Percentiles rank a stretch among this genome's conserved stretches.
Conservation (phyloP, 2,329 filamentous ascomycete species). For the Paecilomyces dactylethromorphus region DNA sequence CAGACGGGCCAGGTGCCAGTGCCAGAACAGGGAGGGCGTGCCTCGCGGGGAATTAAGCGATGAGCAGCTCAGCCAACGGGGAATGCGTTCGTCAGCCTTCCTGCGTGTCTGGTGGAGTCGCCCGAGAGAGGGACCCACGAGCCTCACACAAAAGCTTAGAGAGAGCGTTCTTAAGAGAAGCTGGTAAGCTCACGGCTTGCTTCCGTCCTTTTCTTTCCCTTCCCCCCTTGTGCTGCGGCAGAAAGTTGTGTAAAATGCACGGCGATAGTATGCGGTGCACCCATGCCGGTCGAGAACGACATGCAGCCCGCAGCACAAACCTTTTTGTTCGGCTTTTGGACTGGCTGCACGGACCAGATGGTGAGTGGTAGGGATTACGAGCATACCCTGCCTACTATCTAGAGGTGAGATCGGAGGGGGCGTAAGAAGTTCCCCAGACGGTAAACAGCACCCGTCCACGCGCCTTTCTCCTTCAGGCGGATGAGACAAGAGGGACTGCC, state of each 20-base stretch:
- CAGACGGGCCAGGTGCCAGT: background rate
- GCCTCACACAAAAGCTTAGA: background rate
- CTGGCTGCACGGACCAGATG: background rate
- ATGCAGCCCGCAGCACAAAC: background rate
- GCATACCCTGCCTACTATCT: background rate
- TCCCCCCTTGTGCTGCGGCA: background rate
- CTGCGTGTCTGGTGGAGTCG: background rate
- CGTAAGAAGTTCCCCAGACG: background rate
- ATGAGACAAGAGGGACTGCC: too few species aligned
- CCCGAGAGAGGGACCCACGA: background rate
- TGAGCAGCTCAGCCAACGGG: background rate
- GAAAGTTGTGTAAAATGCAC: constrained; percentile 2
- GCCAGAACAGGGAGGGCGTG: background rate
- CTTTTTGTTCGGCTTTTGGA: background rate
- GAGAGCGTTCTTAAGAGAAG: too few species aligned
- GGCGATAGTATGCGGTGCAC: background rate
- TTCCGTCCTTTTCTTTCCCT: too few species aligned
- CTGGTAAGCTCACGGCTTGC: too few species aligned
- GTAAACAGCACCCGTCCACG: background rate
- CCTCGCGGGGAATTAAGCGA: background rate
- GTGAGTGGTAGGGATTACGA: background rate
- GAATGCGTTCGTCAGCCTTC: background rate
- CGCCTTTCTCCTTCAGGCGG: too few species aligned
- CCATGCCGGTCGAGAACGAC: background rate
- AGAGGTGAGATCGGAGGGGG: background rate